phyloP scores from a whole-genome alignment of 805 yeast species.

The Yamadazyma nakazawae region DNA sequence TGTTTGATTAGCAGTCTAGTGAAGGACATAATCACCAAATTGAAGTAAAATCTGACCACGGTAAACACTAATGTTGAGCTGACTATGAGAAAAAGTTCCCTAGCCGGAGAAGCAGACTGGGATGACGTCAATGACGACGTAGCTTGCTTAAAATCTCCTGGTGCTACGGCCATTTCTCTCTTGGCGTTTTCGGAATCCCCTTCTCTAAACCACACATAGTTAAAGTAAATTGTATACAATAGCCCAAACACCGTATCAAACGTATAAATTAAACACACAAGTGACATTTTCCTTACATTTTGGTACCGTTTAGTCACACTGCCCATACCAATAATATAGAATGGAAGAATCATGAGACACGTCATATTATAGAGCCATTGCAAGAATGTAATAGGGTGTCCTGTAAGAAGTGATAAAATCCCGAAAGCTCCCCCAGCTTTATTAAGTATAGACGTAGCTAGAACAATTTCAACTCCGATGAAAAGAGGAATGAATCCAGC shows the following conservation, averaged over 20 bases:
- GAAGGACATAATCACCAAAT: slow-evolving; percentile 56
- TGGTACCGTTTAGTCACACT: slow-evolving; percentile 41
- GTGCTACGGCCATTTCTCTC: slow-evolving; percentile 7
- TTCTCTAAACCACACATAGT: slow-evolving; percentile 66
- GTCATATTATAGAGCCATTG: slow-evolving; percentile 79
- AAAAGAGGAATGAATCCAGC: slow-evolving; percentile 73
- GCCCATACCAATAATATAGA: slow-evolving; percentile 59
- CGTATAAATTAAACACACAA: slow-evolving; percentile 59
- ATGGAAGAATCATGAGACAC: slow-evolving; percentile 60
- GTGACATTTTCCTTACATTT: slow-evolving; percentile 57
- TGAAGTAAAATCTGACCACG: slow-evolving; percentile 55
- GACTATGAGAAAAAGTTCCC: slow-evolving; percentile 56
- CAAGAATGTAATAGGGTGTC: slow-evolving; percentile 76
- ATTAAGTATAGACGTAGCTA: slow-evolving; percentile 75
- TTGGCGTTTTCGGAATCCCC: slow-evolving; percentile 32
- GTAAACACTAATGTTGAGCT: slow-evolving; percentile 48
- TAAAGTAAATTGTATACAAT: slow-evolving; percentile 71
- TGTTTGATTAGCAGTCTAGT: slow-evolving; percentile 52
- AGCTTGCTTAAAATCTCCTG: slow-evolving; percentile 1
- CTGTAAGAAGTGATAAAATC: slow-evolving; percentile 78
- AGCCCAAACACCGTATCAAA: slow-evolving; percentile 66
- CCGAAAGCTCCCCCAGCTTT: slow-evolving; percentile 91
- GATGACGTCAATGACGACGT: slow-evolving; percentile 14
- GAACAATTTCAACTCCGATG: slow-evolving; percentile 79
- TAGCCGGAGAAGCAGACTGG: slow-evolving; percentile 60